phyloP scores from a whole-genome alignment of 176 grass and related monocot species.

The Triticum turgidum region DNA sequence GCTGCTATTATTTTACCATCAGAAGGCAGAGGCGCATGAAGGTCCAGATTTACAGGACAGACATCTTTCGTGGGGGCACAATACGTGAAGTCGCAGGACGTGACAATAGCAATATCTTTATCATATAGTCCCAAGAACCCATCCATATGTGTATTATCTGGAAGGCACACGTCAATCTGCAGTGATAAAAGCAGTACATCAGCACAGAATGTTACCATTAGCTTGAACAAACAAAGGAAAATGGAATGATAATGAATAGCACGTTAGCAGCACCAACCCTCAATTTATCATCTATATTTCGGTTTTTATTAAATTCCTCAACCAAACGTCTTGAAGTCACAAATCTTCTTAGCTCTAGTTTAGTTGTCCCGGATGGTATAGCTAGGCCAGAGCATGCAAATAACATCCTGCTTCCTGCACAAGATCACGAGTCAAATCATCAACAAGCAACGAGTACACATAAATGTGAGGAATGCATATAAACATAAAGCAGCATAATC shows the following conservation, averaged over 20 bases:
- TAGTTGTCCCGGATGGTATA: neutral
- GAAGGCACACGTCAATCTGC: neutral
- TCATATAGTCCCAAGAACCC: slow-evolving; percentile 35
- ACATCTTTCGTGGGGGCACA: too few relatives aligned
- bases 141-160: neutral
- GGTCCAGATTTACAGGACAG: neutral
- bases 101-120: neutral
- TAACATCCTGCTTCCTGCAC: neutral
- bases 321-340: slow-evolving; percentile 27
- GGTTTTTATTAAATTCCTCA: neutral
- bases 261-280: slow-evolving; percentile 2
- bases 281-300: slow-evolving; percentile 24
- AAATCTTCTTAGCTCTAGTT: slow-evolving; percentile 5
- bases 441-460: neutral
- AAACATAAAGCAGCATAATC: neutral
- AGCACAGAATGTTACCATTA: neutral
- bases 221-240: neutral
- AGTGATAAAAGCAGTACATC: neutral
- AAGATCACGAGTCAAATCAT: neutral
- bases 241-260: neutral
- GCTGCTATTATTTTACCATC: neutral
- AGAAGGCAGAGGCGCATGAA: neutral
- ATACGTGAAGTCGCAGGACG: too few relatives aligned
- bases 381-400: slow-evolving; percentile 1
- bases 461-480: neutral